Evolutionary conservation across 805 yeast genomes (phyloP).

Genomic region (Saturnispora sekii): DNA sequence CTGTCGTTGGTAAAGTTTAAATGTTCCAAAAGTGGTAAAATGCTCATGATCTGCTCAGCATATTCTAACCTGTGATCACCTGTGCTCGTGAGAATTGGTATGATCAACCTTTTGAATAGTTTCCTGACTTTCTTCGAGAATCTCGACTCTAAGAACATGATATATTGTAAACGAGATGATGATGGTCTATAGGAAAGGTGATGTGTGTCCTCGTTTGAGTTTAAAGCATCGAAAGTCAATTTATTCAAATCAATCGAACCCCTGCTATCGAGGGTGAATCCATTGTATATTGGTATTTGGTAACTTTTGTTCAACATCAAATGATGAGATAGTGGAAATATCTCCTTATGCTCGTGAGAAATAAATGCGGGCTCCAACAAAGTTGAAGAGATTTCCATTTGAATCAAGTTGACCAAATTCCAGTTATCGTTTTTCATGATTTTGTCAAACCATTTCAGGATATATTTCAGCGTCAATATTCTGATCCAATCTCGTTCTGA

Average conservation of each 20-base stretch:
- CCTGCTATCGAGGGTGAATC: slow-evolving; percentile 7
- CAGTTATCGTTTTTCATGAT: slow-evolving; percentile 31
- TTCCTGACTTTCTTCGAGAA: slow-evolving; percentile 44
- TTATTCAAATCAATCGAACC: not conserved
- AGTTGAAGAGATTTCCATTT: slow-evolving; percentile 34
- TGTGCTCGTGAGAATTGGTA: slow-evolving; percentile 49
- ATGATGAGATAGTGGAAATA: not conserved
- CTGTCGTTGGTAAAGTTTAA: slow-evolving; percentile 38
- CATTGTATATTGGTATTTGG: slow-evolving; percentile 27
- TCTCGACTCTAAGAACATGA: slow-evolving; percentile 52
- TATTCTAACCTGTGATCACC: slow-evolving; percentile 37
- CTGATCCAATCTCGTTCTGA: slow-evolving; percentile 42
- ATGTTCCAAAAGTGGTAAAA: slow-evolving; percentile 42
- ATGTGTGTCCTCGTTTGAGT: not conserved
- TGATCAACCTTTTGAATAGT: slow-evolving; percentile 36
- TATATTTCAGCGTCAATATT: slow-evolving; percentile 35
- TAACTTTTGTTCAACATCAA: slow-evolving; percentile 26
- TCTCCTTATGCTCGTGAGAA: slow-evolving; percentile 3
- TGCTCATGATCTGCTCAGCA: slow-evolving; percentile 42
- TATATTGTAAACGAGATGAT: slow-evolving; percentile 44
- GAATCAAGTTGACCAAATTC: slow-evolving; percentile 30
- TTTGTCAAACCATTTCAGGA: slow-evolving; percentile 43
- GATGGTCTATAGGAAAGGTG: not conserved
- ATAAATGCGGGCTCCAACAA: slow-evolving; percentile 29
- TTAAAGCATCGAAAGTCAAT: slow-evolving; percentile 2